Percentiles rank a stretch among this genome's conserved stretches.
Evolutionary conservation across 306 rosid genomes (phyloP).

Genomic region (Quercus rubra): DNA sequence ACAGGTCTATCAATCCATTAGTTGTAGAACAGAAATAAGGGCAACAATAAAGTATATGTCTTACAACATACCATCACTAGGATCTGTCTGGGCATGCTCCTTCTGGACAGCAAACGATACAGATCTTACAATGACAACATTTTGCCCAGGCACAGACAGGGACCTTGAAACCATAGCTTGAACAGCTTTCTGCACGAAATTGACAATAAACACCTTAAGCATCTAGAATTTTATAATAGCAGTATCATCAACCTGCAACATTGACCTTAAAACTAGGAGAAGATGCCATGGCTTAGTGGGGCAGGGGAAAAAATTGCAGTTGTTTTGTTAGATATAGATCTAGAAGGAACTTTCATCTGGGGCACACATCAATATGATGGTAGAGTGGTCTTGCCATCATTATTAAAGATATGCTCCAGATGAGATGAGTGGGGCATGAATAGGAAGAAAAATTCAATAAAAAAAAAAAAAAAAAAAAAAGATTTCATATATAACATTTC

Average conservation of each 20-base stretch:
- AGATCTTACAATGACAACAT: conserved; percentile 78
- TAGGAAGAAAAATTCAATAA: background rate
- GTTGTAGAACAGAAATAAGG: background rate
- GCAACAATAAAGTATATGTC: conserved; percentile 10
- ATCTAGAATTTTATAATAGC: background rate
- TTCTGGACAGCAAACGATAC: conserved; percentile 52
- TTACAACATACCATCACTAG: conserved; percentile 56
- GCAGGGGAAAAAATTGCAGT: background rate
- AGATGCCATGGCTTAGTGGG: no score
- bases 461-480: background rate
- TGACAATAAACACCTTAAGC: conserved; percentile 13
- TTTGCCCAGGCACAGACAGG: conserved; percentile 75
- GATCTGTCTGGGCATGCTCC: conserved; percentile 45
- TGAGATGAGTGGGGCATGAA: background rate
- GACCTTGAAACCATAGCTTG: conserved; percentile 79
- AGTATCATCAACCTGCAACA: background rate
- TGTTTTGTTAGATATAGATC: background rate
- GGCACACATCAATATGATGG: conserved; percentile 20
- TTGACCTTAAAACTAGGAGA: background rate
- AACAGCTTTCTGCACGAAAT: conserved; percentile 62
- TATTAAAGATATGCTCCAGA: conserved; percentile 1
- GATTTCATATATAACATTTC: background rate
- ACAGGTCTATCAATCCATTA: conserved; percentile 7
- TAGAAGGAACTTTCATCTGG: background rate
- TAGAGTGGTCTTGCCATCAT: conserved; percentile 7